phyloP scores from a whole-genome alignment of 129 eudicot species.

The Kitagawia praeruptora region DNA sequence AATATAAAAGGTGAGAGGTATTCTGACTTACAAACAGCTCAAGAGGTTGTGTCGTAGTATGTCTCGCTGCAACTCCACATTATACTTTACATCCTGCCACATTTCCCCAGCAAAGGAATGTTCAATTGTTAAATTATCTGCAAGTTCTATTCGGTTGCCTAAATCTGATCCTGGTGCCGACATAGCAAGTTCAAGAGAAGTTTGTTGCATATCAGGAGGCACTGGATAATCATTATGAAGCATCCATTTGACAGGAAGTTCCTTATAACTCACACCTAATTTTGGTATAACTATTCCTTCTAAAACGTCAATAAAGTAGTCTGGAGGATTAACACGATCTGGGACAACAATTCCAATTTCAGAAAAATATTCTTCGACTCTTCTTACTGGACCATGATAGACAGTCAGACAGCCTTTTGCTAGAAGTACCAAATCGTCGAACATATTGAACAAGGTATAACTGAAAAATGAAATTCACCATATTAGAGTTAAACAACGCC shows the following conservation, averaged over 20 bases:
- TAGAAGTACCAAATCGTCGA: constrained; percentile 79
- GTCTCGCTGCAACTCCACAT: constrained; percentile 55
- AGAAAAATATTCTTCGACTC: constrained; percentile 73
- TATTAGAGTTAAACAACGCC: neutral
- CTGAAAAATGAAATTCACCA: constrained; percentile 31
- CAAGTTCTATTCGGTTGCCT: constrained; percentile 10
- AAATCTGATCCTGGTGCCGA: constrained; percentile 21
- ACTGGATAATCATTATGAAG: constrained; percentile 67
- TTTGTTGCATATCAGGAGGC: constrained; percentile 64
- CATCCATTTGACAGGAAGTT: constrained; percentile 91
- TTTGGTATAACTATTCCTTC: constrained; percentile 67
- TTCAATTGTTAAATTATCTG: constrained; percentile 28
- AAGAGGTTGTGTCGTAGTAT: constrained; percentile 58
- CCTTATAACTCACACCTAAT: constrained; percentile 37
- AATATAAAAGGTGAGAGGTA: neutral
- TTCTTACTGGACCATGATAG: constrained; percentile 68
- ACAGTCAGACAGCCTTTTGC: constrained; percentile 88
- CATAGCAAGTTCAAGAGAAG: constrained; percentile 30
- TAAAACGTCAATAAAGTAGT: constrained; percentile 63
- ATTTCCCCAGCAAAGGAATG: constrained; percentile 61
- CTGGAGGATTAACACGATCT: constrained; percentile 84
- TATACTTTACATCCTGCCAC: constrained; percentile 43
- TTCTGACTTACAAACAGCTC: constrained; percentile 72
- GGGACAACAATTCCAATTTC: constrained; percentile 74
- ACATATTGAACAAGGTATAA: constrained; percentile 72